Evolutionary conservation across 2,329 filamentous ascomycete species (phyloP).

Genomic region (Colletotrichum sidae): DNA sequence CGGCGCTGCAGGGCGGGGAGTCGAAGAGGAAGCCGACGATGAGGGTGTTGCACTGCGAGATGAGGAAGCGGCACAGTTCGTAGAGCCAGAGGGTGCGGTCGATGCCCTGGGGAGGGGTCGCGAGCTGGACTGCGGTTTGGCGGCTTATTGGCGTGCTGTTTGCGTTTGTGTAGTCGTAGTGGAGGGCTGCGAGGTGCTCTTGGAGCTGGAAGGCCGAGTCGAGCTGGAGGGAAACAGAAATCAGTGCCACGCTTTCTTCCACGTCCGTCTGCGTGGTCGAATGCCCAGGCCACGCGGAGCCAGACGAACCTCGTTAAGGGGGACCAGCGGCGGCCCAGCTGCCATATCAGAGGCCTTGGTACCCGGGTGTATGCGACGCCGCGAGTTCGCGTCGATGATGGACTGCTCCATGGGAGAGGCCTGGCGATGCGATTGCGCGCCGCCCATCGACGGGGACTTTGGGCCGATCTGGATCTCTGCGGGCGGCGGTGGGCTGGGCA

Average conservation of each 20-base stretch:
- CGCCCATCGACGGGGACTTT: slow-evolving; percentile 76
- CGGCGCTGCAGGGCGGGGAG: slow-evolving; percentile 85
- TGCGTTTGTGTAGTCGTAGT: slow-evolving; percentile 80
- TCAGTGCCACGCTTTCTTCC: too few relatives aligned
- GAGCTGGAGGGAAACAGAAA: slow-evolving; percentile 67
- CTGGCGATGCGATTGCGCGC: slow-evolving; percentile 62
- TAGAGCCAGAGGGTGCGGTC: slow-evolving; percentile 96
- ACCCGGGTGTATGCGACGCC: slow-evolving; percentile 88
- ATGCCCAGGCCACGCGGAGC: too few relatives aligned
- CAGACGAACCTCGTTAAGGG: slow-evolving; percentile 79
- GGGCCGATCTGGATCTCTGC: slow-evolving; percentile 93
- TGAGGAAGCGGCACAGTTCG: slow-evolving; percentile 95
- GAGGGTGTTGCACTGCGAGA: slow-evolving; percentile 91
- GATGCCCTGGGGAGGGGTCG: slow-evolving; percentile 82
- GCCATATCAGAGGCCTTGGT: slow-evolving; percentile 95
- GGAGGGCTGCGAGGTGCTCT: slow-evolving; percentile 93
- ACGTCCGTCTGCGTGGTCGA: too few relatives aligned
- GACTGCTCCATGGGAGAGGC: slow-evolving; percentile 72
- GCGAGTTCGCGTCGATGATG: slow-evolving; percentile 78
- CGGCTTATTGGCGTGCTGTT: slow-evolving; percentile 79
- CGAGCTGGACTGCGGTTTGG: slow-evolving; percentile 79
- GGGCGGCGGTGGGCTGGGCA: slow-evolving; percentile 93
- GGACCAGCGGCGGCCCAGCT: slow-evolving; percentile 87
- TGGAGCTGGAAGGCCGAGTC: slow-evolving; percentile 98
- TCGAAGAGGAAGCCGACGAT: slow-evolving; percentile 95